Evolutionary conservation across 371 early-diverging fungal genomes (phyloP).

Genomic region (Mortierella sp.): DNA sequence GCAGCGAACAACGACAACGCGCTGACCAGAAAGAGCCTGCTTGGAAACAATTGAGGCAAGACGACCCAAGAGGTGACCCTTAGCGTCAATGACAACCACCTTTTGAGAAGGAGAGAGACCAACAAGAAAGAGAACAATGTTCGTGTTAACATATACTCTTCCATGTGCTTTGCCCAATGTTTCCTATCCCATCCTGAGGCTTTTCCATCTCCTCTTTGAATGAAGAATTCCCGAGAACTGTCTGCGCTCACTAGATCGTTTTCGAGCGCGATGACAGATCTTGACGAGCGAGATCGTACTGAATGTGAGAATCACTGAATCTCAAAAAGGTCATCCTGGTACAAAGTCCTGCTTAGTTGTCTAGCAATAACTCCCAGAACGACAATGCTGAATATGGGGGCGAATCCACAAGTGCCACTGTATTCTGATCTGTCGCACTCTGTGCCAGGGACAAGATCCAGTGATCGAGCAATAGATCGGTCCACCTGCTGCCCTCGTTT

Average conservation of each 20-base stretch:
- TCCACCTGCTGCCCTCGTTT: too few relatives aligned
- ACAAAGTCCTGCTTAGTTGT: too few relatives aligned
- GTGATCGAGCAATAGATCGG: too few relatives aligned
- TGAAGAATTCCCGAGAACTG: too few relatives aligned
- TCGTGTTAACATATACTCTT: neutral
- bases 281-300: neutral
- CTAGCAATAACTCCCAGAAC: too few relatives aligned
- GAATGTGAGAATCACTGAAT: constrained; percentile 10
- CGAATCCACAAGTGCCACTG: too few relatives aligned
- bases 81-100: constrained; percentile 99
- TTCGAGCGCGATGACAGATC: neutral
- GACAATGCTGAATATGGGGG: too few relatives aligned
- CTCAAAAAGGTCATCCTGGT: constrained; percentile 10
- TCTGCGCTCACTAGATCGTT: too few relatives aligned
- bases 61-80: constrained; percentile 99
- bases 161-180: neutral
- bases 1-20: constrained; percentile 97
- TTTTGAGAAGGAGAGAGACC: constrained; percentile 42
- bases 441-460: too few relatives aligned
- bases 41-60: constrained; percentile 99
- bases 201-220: too few relatives aligned
- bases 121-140: neutral
- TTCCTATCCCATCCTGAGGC: too few relatives aligned
- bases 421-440: too few relatives aligned
- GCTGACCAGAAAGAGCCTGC: constrained; percentile 98